Evolutionary conservation across 2,329 filamentous ascomycete genomes (phyloP).

Genomic region (Verticillium alfalfae): DNA sequence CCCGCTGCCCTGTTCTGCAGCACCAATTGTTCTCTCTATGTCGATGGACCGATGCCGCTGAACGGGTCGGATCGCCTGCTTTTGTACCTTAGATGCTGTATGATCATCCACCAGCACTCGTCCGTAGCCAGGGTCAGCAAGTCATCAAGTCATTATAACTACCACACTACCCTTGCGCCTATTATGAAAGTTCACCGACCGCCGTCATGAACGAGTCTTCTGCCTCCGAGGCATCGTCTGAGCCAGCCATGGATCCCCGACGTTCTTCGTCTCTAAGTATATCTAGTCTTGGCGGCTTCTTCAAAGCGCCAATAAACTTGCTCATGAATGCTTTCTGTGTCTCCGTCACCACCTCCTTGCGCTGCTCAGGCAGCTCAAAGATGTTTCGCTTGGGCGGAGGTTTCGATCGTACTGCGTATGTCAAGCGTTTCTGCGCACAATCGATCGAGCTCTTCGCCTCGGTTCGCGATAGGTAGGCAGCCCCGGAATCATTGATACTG

Average conservation of each 20-base stretch:
- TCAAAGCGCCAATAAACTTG: conserved; percentile 30
- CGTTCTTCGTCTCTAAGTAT: neutral
- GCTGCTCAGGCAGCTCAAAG: conserved; percentile 31
- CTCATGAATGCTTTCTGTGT: conserved; percentile 46
- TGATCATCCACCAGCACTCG: conserved; percentile 10
- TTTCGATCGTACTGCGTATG: conserved; percentile 64
- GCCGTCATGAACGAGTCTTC: conserved; percentile 10
- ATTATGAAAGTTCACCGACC: conserved; percentile 1
- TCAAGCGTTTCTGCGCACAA: conserved; percentile 66
- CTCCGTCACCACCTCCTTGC: conserved; percentile 22
- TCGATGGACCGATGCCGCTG: conserved; percentile 4
- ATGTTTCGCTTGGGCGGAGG: conserved; percentile 47
- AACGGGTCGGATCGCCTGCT: conserved; percentile 9
- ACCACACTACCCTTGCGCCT: neutral
- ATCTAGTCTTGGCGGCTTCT: conserved; percentile 12
- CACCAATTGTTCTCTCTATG: neutral
- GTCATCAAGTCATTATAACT: conserved; percentile 2
- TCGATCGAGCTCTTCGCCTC: conserved; percentile 75
- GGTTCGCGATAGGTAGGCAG: conserved; percentile 64
- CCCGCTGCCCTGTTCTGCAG: neutral
- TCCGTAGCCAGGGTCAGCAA: conserved; percentile 10
- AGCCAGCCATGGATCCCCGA: neutral
- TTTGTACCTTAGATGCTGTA: conserved; percentile 15
- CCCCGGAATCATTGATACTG: conserved; percentile 69
- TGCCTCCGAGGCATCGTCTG: conserved; percentile 3